A percentile compares a stretch with the other conserved stretches of the same genome.
phyloP scores from a whole-genome alignment of 2,329 filamentous ascomycete species.

The Aspergillus novofumigatus region DNA sequence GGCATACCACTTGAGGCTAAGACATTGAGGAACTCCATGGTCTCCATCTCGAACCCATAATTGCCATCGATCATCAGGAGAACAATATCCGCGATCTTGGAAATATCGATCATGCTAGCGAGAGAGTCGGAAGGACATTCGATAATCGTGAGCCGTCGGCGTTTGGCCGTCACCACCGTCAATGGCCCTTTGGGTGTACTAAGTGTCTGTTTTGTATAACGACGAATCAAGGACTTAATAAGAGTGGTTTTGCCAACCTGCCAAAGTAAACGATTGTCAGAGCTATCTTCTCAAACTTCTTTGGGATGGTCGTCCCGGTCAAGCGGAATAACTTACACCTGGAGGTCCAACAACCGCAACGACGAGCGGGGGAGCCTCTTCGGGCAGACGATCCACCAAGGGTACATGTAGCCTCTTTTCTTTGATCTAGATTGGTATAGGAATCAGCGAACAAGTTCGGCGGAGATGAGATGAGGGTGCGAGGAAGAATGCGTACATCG shows the following conservation, averaged over 20 bases:
- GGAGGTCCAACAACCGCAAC: conserved; percentile 93
- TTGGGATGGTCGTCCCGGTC: not conserved
- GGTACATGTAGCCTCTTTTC: conserved; percentile 96
- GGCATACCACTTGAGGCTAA: conserved; percentile 95
- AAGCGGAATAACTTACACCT: conserved; percentile 55
- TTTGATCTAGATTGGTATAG: conserved; percentile 61
- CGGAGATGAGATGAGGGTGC: not conserved
- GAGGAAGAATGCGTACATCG: conserved; percentile 42
- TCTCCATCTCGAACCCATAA: conserved; percentile 99
- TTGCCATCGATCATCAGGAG: conserved; percentile 98
- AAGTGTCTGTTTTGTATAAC: conserved; percentile 94
- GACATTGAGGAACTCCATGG: conserved; percentile 97
- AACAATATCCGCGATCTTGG: conserved; percentile 96
- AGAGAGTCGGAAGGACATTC: conserved; percentile 94
- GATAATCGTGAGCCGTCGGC: conserved; percentile 87
- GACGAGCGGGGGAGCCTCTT: conserved; percentile 89
- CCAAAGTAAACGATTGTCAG: conserved; percentile 2
- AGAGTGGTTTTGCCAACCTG: conserved; percentile 83
- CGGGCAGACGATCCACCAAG: conserved; percentile 88
- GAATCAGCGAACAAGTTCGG: conserved; percentile 12
- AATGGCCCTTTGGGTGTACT: conserved; percentile 86
- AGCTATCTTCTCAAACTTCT: not conserved
- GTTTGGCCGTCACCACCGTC: conserved; percentile 94
- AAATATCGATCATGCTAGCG: conserved; percentile 92
- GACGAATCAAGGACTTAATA: conserved; percentile 86